Base-by-base conservation (phyloP, 345 rosid species). In the Acer saccharum region DNA sequence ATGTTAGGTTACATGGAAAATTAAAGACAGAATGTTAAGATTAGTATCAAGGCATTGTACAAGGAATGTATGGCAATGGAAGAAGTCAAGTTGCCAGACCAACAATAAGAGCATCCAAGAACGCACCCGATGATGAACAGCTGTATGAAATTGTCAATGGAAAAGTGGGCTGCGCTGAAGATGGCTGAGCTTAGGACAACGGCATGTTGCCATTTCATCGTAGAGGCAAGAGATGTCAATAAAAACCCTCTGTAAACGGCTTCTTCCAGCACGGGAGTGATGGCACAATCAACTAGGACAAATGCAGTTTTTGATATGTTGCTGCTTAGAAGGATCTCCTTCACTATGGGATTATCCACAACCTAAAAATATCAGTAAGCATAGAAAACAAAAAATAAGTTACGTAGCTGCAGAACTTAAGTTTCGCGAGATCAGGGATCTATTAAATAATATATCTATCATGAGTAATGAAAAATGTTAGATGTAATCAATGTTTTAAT, bases 141-240 rank as follows among this genome's bases (percentile, higher is more conserved):
- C 71, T 95, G 97, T 48, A 90, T 3, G 55, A 82, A 84, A 78
- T 88, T 88, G 75, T 90, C 92, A 13, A 87, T 84, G 2, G 97
- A 93, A 55, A 95, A 90, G 84, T 95, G 99, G 72, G 90, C 90
- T 25, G 88, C 92, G 39, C 94, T 91, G 63, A 95, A 93, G 66
- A 91, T 83, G 62, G 84, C 86, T 16, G 98, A 87, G 76, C 97
- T 95, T 1, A 89, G 62, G 54, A 88, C 61, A 57, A 89, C 76
- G 4, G 94, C 93, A 17, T 81, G 81, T 78, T 83, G 71, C 98
- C 93, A 90, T 69, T 85, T 89, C 88, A 84, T 86, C 10, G 71
- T 84, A 3, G 89, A 82, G 41, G 91, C 83, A 14, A 95, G 90
- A 6, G 93, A 88, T 27, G 82, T 85, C 84, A 95, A 64, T 10